phyloP scores from a whole-genome alignment of 202 grass and related monocot species.

The Saccharum hybrid region DNA sequence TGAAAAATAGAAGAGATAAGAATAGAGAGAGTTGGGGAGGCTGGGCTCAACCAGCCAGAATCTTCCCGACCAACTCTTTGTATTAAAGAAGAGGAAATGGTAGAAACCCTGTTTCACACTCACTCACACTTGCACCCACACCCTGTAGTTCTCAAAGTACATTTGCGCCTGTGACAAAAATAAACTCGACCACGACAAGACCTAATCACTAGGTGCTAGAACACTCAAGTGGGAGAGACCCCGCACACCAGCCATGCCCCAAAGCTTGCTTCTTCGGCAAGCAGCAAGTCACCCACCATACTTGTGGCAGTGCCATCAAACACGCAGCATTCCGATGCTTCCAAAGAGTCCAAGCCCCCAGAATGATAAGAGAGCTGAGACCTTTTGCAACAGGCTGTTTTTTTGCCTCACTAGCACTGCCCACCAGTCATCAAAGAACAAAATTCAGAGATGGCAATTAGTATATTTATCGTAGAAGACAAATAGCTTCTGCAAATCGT shows the following conservation, averaged over 20 bases:
- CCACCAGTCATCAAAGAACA: background rate
- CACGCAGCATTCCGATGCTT: background rate
- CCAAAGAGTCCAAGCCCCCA: background rate
- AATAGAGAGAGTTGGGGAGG: too few relatives aligned
- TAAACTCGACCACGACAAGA: background rate
- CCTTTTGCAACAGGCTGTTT: background rate
- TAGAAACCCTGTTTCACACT: background rate
- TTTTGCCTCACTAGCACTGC: background rate
- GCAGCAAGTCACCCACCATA: background rate
- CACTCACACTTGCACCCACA: background rate
- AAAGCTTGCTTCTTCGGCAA: background rate
- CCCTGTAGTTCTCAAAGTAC: background rate
- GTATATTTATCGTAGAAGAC: background rate
- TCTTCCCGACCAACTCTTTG: background rate
- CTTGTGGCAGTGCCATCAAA: conserved; percentile 7
- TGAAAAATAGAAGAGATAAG: too few relatives aligned
- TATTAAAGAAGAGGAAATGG: background rate
- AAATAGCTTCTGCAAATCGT: background rate
- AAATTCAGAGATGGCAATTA: conserved; percentile 3
- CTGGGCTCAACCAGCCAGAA: too few relatives aligned
- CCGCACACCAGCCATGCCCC: background rate
- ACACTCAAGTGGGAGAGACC: background rate
- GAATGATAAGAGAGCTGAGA: background rate
- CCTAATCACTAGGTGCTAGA: background rate
- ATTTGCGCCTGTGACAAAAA: background rate